phyloP scores from a whole-genome alignment of 257 asterid species.

The Thymus mandschuricus region DNA sequence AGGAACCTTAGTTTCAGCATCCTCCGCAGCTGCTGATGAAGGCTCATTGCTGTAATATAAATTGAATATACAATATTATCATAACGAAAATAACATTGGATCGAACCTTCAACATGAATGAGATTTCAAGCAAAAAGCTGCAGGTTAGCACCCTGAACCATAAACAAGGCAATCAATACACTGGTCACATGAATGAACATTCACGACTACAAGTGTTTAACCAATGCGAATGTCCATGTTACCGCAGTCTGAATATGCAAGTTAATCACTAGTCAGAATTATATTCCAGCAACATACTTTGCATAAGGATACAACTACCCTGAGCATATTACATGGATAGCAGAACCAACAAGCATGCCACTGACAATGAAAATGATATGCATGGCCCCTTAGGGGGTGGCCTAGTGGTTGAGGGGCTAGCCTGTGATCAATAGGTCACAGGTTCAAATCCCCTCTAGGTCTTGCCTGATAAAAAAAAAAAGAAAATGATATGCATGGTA shows the following conservation, averaged over 20 bases:
- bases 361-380: background rate
- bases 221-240: background rate
- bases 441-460: too few relatives aligned
- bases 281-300: conserved; percentile 1
- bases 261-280: conserved; percentile 17
- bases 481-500: conserved; percentile 10
- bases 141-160: conserved; percentile 5
- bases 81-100: conserved; percentile 13
- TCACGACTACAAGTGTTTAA: background rate
- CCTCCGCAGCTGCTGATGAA: conserved; percentile 50
- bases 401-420: too few relatives aligned
- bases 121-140: conserved; percentile 1
- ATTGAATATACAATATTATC: conserved; percentile 24
- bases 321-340: conserved; percentile 5
- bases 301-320: conserved; percentile 3
- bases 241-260: background rate
- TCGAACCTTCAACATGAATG: background rate
- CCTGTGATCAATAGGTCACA: too few relatives aligned
- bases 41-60: conserved; percentile 55
- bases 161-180: conserved; percentile 16
- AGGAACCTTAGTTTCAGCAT: conserved; percentile 46
- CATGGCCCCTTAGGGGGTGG: background rate
- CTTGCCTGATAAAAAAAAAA: too few relatives aligned
- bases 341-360: background rate
- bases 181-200: background rate